These are phyloP conservation scores for Cinchona pubescens DNA, from an alignment of 257 asterid genomes.

Conservation along the genomic window DNA sequence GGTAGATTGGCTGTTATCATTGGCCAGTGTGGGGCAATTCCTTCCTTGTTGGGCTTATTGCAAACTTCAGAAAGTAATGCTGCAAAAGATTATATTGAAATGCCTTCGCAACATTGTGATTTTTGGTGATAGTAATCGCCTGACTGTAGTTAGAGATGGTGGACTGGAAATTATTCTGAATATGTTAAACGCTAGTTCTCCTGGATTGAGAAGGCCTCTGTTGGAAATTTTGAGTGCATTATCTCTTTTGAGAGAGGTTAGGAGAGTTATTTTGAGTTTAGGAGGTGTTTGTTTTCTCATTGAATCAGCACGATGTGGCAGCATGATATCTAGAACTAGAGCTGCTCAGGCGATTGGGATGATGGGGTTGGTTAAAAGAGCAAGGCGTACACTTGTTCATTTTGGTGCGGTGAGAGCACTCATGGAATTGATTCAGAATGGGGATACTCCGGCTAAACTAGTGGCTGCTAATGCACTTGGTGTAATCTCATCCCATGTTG, in stretches of 20 bases:
- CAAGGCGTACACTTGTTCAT: slow-evolving; percentile 36
- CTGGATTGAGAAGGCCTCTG: slow-evolving; percentile 29
- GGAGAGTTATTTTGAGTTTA: slow-evolving; percentile 38
- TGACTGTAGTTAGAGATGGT: slow-evolving; percentile 35
- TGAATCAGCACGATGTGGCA: slow-evolving; percentile 51
- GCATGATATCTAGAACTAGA: slow-evolving; percentile 54
- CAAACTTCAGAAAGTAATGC: slow-evolving; percentile 34
- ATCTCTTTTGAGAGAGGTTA: slow-evolving; percentile 58
- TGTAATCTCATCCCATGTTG: slow-evolving; percentile 47
- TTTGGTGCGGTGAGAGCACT: slow-evolving; percentile 46
- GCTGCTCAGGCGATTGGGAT: slow-evolving; percentile 68
- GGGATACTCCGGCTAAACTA: too few species aligned
- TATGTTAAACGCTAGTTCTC: slow-evolving; percentile 32
- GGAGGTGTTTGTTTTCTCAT: slow-evolving; percentile 41
- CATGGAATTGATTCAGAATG: slow-evolving; percentile 37
- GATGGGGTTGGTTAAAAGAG: slow-evolving; percentile 49
- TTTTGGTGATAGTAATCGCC: slow-evolving; percentile 37
- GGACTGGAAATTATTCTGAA: slow-evolving; percentile 45
- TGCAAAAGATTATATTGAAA: slow-evolving; percentile 37
- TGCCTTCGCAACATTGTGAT: slow-evolving; percentile 50
- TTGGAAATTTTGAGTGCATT: slow-evolving; percentile 57
- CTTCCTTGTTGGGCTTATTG: slow-evolving; percentile 40
- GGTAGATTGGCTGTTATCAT: slow-evolving; percentile 48
- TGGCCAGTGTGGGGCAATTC: slow-evolving; percentile 48
- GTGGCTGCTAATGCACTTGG: slow-evolving; percentile 66